A percentile compares a stretch with the other conserved stretches of the same genome.
Evolutionary conservation across 208 protist species (phyloP).

Genomic region (Angomonas desouzai): DNA sequence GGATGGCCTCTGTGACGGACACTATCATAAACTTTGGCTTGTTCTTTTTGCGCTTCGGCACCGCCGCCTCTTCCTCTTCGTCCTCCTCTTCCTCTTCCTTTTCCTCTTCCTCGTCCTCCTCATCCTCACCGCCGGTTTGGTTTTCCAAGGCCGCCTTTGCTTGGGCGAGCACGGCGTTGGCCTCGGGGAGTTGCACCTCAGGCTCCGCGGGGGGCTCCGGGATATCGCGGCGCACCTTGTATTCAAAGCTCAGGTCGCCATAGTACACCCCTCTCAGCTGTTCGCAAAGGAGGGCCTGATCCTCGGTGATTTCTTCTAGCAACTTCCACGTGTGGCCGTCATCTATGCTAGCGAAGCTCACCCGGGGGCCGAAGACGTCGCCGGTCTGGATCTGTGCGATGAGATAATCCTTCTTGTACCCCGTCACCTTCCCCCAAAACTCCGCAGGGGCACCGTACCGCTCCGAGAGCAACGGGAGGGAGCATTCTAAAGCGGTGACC

Average conservation of each 20-base stretch:
- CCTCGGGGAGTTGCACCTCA: constrained; percentile 34
- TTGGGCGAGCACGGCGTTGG: constrained; percentile 35
- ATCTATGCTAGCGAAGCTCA: constrained; percentile 78
- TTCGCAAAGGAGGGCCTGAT: constrained; percentile 80
- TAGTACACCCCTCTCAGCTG: constrained; percentile 77
- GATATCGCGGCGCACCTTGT: constrained; percentile 81
- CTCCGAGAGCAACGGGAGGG: constrained; percentile 65
- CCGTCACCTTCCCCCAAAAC: constrained; percentile 83
- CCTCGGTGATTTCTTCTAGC: constrained; percentile 50
- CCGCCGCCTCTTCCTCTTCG: constrained; percentile 29
- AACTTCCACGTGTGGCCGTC: constrained; percentile 73
- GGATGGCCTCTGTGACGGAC: constrained; percentile 62
- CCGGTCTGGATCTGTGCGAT: constrained; percentile 53
- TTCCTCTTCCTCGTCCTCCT: constrained; percentile 47
- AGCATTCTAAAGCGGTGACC: constrained; percentile 70
- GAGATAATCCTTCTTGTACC: constrained; percentile 68
- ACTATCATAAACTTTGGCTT: constrained; percentile 80
- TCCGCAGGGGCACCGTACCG: constrained; percentile 44
- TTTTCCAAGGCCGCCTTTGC: constrained; percentile 46
- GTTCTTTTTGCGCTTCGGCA: constrained; percentile 27
- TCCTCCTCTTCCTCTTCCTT: constrained; percentile 49
- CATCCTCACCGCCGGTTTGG: constrained; percentile 46
- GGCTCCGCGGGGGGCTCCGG: constrained; percentile 61
- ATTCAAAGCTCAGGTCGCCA: constrained; percentile 75
- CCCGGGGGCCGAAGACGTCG: constrained; percentile 55